Evolutionary conservation across 345 rosid species (phyloP).

Genomic region (Hirschfeldia incana): DNA sequence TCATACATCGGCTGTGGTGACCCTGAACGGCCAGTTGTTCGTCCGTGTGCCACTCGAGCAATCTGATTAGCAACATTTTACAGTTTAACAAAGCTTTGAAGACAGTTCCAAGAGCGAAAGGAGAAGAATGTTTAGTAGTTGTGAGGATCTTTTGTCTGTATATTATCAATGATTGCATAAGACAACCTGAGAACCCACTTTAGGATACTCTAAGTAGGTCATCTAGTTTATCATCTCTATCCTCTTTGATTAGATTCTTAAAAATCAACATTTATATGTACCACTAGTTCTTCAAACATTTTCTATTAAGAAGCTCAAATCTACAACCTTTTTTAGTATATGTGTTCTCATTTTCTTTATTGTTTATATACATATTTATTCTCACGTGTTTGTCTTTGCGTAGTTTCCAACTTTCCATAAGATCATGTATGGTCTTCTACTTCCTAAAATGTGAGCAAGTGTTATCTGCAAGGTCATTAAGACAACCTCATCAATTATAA

Average conservation of each 20-base stretch:
- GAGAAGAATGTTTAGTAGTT: background rate
- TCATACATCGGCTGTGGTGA: conserved; percentile 84
- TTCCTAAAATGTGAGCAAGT: too few relatives aligned
- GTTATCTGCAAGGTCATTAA: too few relatives aligned
- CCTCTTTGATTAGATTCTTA: background rate
- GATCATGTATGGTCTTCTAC: too few relatives aligned
- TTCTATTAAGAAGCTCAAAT: background rate
- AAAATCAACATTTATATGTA: background rate
- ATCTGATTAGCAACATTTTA: conserved; percentile 32
- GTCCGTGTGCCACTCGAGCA: conserved; percentile 79
- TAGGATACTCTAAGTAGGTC: background rate
- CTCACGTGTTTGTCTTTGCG: background rate
- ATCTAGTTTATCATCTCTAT: background rate
- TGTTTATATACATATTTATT: too few relatives aligned
- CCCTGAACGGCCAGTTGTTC: conserved; percentile 78
- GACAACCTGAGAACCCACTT: background rate
- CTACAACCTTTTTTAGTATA: background rate
- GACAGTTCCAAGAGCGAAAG: background rate
- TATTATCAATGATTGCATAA: too few relatives aligned
- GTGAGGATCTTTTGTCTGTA: too few relatives aligned
- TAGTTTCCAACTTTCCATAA: too few relatives aligned
- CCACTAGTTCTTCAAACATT: background rate
- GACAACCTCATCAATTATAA: too few relatives aligned
- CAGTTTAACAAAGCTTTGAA: conserved; percentile 24
- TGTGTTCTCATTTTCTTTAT: background rate